Evolutionary conservation across 495 filamentous ascomycete genomes (phyloP).

Genomic region (Aspergillus ostianus): DNA sequence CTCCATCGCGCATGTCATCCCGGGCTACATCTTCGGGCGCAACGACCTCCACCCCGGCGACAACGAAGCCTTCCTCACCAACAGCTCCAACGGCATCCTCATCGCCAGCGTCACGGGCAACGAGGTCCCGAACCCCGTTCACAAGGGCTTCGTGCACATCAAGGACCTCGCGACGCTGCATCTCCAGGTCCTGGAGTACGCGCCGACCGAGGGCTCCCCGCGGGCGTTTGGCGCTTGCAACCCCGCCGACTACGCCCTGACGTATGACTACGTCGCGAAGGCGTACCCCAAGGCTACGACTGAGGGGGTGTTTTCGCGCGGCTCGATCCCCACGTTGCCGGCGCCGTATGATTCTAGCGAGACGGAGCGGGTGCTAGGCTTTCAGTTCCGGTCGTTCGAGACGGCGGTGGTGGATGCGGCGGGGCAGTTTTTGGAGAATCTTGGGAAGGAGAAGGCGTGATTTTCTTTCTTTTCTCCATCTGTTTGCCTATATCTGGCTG

Average conservation of each 20-base stretch:
- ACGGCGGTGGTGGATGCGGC: constrained; percentile 43
- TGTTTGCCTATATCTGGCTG: too few species aligned
- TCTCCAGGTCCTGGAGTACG: constrained; percentile 9
- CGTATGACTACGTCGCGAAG: constrained; percentile 4
- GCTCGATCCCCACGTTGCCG: constrained; percentile 28
- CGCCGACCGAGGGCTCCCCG: neutral
- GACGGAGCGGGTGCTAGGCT: constrained; percentile 42
- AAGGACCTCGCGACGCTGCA: constrained; percentile 12
- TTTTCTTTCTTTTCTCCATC: too few species aligned
- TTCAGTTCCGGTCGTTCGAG: constrained; percentile 42
- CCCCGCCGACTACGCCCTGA: neutral
- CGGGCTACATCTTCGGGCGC: constrained; percentile 15
- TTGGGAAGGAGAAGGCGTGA: constrained; percentile 2
- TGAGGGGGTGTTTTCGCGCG: constrained; percentile 15
- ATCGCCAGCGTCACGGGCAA: constrained; percentile 10
- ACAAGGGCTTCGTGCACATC: constrained; percentile 17
- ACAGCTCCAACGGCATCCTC: constrained; percentile 10
- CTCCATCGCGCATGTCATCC: constrained; percentile 58
- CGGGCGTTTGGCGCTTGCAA: constrained; percentile 8
- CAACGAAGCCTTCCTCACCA: neutral
- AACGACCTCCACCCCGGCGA: constrained; percentile 6
- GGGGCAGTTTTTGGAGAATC: constrained; percentile 22
- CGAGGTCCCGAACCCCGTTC: constrained; percentile 7
- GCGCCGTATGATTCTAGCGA: constrained; percentile 39
- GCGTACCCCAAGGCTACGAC: constrained; percentile 6